Evolutionary conservation across 805 yeast genomes (phyloP), one percentile per base, ranked within the genome.

Genomic region (Candida silvicultrix): DNA sequence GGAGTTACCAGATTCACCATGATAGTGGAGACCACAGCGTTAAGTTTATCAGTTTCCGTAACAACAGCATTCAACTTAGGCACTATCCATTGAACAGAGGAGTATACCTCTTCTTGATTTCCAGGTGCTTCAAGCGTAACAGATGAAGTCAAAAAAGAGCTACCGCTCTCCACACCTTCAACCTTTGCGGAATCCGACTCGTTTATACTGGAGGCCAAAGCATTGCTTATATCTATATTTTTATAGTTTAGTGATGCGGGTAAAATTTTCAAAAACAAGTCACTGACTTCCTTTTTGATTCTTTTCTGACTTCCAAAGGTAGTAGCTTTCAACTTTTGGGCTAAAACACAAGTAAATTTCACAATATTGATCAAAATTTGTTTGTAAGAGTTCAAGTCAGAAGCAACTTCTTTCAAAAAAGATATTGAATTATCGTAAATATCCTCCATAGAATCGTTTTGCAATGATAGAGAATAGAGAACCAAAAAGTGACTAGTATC

Each of bases 401-500:
- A 62, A 28, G 72, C 53, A 0, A 80, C 75, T 5, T 81, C 89
- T 51, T 73, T 81, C 52, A 87, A 68, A 52, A 86, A 89, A 2
- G 62, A 60, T 22, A 78, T 66, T 31, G 83, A 67, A 20, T 74
- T 76, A 10, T 63, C 62, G 82, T 89, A 92, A 18, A 89, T 74
- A 47, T 92, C 98, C 48, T 85, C 89, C 42, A 89, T 68, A 0
- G 87, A 80, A 54, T 89, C 95, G 49, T 74, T 75, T 51, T 86
- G 95, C 36, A 90, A 66, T 0, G 89, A 74, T 5, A 66, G 66
- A 20, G 83, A 66, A 60, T 92, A 94, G 0, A 66, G 68, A 8
- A 80, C 70, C 47, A 89, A 62, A 34, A 59, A 57, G 2, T 54
- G 52, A 5, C 47, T 46, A 2, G 49, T 44, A 4, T 56, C 56